phyloP scores from a whole-genome alignment of 331 rosid species.

The Arachis monticola region DNA sequence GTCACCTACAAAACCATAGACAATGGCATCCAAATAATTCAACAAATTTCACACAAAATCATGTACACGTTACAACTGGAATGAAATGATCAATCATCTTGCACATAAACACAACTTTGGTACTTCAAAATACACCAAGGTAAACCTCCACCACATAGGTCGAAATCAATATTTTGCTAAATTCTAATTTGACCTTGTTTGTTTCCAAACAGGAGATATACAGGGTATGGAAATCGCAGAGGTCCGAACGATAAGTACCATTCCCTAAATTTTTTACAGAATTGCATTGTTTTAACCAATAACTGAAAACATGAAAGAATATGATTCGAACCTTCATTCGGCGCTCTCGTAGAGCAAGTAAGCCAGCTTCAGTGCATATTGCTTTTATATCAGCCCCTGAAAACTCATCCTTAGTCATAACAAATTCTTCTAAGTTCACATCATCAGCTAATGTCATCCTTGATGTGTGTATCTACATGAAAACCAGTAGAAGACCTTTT shows the following conservation, averaged over 20 bases:
- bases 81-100: slow-evolving; percentile 23
- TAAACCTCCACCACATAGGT: not conserved
- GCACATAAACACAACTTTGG: not conserved
- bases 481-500: slow-evolving; percentile 24
- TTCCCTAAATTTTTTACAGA: no score
- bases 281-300: slow-evolving; percentile 1
- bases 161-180: not conserved
- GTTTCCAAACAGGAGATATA: not conserved
- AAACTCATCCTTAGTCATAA: slow-evolving; percentile 98
- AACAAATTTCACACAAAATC: not conserved
- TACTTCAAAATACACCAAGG: slow-evolving; percentile 10
- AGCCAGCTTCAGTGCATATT: slow-evolving; percentile 97
- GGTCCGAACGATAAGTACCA: slow-evolving; percentile 21
- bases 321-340: slow-evolving; percentile 86
- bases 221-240: not conserved
- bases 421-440: slow-evolving; percentile 96
- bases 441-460: slow-evolving; percentile 98
- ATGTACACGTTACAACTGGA: slow-evolving; percentile 4
- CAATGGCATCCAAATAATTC: not conserved
- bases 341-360: slow-evolving; percentile 94
- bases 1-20: slow-evolving; percentile 66
- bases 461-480: slow-evolving; percentile 90
- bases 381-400: slow-evolving; percentile 99
- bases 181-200: not conserved
- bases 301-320: slow-evolving; percentile 11